Evolutionary conservation across 73 alveolate genomes (phyloP), one percentile per base, ranked within the genome.

Genomic region (Paraurostyla sp.): DNA sequence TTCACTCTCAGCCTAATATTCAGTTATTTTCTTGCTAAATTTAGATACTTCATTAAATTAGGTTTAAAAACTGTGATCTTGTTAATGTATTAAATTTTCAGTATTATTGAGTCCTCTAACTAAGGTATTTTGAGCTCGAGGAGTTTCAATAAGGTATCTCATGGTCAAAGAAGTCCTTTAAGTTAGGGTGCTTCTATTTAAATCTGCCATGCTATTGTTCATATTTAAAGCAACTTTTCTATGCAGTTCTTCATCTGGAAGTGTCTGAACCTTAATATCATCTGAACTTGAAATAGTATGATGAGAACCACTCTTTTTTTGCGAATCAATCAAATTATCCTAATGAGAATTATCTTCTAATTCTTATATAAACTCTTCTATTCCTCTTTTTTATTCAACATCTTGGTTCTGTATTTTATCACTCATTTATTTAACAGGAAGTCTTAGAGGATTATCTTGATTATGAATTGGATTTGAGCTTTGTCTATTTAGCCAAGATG

Each of bases 121-220:
- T 23, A 73, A 16, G 18, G 6, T 1, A 16, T 43, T 73, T 20
- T 73, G 11, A 23, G 71, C 71, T 25, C 86, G 32, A 9, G 86
- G 86, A 23, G 86, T 48, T 27, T 73, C 86, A 73, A 48, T 43
- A 2, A 73, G 71, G 46, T 48, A 73, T 27, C 46, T 48, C 71
- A 73, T 48, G 13, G 86, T 73, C 46, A 73, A 73, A 22, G 65
- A 33, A 36, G 41, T 73, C 23, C 86, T 42, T 9, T 45, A 9
- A 32, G 11, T 65, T 16, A 65, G 56, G 11, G 82, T 65, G 38
- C 60, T 65, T 65, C 58, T 65, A 60, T 9, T 65, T 18, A 7
- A 18, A 13, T n/a, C 76, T 25, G 48, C 3, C 16, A 59, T 9
- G 9, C 25, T 9, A 29, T 16, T 65, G 9, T 18, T 13, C 38